Conservation (phyloP, 306 rosid species). For the Rosa chinensis region DNA sequence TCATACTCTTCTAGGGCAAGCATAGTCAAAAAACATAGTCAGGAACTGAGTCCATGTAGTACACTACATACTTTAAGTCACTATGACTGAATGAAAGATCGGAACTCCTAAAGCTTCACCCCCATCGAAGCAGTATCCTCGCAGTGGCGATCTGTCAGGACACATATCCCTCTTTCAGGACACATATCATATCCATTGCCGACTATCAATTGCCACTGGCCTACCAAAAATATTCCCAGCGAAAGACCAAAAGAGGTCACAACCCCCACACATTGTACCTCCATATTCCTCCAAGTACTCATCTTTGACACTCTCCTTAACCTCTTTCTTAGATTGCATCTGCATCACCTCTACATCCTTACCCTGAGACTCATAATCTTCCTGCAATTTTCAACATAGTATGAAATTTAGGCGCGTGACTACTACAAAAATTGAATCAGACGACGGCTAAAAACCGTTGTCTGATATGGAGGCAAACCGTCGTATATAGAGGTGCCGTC, state of each 20-base stretch:
- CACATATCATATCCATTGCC: background rate
- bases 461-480: no score
- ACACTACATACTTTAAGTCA: no score
- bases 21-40: no score
- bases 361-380: constrained; percentile 43
- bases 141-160: background rate
- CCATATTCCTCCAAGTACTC: constrained; percentile 63
- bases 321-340: background rate
- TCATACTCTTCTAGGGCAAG: no score
- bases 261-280: constrained; percentile 67
- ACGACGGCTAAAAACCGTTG: no score
- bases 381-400: constrained; percentile 46
- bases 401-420: background rate
- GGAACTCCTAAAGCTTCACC: background rate
- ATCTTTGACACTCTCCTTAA: constrained; percentile 30
- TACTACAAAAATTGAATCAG: no score
- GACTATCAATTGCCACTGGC: background rate
- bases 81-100: background rate
- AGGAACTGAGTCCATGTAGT: no score
- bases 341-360: constrained; percentile 40
- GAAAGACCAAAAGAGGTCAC: constrained; percentile 28
- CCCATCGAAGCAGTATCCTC: background rate
- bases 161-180: background rate
- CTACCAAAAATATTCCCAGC: background rate
- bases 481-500: no score